Evolutionary conservation across 1,284 basidiomycete genomes (phyloP).

Genomic region (Ustilago lituana): DNA sequence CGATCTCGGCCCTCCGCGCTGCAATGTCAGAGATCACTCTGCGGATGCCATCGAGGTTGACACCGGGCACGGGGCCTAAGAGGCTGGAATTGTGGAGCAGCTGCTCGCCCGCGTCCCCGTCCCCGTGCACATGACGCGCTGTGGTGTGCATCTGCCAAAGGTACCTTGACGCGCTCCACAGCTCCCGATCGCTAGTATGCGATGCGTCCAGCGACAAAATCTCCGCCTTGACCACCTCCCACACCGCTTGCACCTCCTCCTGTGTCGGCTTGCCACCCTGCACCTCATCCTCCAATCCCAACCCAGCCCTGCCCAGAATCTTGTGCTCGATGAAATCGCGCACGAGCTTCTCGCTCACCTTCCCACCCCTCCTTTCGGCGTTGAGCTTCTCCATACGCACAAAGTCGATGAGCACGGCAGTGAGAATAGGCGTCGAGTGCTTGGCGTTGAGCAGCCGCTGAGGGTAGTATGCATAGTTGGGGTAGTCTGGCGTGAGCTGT

Average conservation of each 20-base stretch:
- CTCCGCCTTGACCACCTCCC: slow-evolving; percentile 34
- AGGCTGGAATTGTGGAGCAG: background rate
- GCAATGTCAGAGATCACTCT: slow-evolving; percentile 46
- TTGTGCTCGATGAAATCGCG: slow-evolving; percentile 33
- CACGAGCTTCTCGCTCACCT: slow-evolving; percentile 23
- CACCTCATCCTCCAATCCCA: slow-evolving; percentile 11
- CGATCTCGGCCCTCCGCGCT: slow-evolving; percentile 66
- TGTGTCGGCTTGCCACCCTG: slow-evolving; percentile 43
- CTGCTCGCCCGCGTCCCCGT: too few relatives aligned
- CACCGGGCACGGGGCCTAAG: slow-evolving; percentile 30
- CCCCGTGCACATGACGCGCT: background rate
- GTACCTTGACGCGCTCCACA: background rate
- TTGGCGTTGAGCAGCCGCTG: slow-evolving; percentile 65
- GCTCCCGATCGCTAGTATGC: background rate
- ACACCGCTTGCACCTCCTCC: slow-evolving; percentile 60
- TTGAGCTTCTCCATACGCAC: slow-evolving; percentile 14
- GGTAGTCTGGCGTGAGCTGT: slow-evolving; percentile 62
- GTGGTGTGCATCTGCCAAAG: slow-evolving; percentile 5
- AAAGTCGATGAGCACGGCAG: slow-evolving; percentile 52
- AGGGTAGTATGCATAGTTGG: slow-evolving; percentile 68
- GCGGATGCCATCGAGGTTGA: slow-evolving; percentile 41
- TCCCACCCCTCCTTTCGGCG: background rate
- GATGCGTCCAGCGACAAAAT: slow-evolving; percentile 8
- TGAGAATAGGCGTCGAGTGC: slow-evolving; percentile 63
- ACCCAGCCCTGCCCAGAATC: slow-evolving; percentile 42